phyloP scores from a whole-genome alignment of 169 alveolate genomes.

The Plasmodium vinckei region DNA sequence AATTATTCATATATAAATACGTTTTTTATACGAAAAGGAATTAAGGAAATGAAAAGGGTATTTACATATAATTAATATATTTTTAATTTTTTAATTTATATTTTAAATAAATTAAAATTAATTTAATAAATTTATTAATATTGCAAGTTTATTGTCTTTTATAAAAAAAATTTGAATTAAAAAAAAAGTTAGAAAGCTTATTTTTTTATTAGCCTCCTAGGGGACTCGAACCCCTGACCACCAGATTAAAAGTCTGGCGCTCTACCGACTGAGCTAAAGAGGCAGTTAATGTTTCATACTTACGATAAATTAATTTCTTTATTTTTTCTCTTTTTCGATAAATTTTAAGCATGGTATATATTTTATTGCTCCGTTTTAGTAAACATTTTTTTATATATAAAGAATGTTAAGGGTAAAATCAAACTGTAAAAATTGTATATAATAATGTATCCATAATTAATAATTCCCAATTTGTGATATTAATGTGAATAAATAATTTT shows the following conservation, averaged over 20 bases:
- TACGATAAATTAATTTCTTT: conserved; percentile 32
- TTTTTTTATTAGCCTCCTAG: conserved; percentile 89
- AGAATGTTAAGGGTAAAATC: too few species aligned
- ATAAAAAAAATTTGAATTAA: neutral
- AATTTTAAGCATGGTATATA: neutral
- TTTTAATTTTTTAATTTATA: too few species aligned
- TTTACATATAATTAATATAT: too few species aligned
- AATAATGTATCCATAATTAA: too few species aligned
- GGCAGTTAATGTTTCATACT: conserved; percentile 81
- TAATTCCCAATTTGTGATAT: too few species aligned
- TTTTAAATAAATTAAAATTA: too few species aligned
- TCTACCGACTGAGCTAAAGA: conserved; percentile 99
- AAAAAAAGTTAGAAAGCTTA: neutral
- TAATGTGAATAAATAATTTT: too few species aligned
- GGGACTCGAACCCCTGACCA: conserved; percentile 99
- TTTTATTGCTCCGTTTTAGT: neutral
- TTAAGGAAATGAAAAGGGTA: too few species aligned
- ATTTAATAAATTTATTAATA: neutral
- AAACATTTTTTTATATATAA: too few species aligned
- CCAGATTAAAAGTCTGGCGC: conserved; percentile 99
- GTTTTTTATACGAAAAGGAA: too few species aligned
- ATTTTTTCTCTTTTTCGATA: conserved; percentile 6
- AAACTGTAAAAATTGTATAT: too few species aligned
- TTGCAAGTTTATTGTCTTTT: neutral
- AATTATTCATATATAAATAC: too few species aligned